Percentiles rank a stretch among this genome's conserved stretches.
Evolutionary conservation across 2,329 filamentous ascomycete genomes (phyloP).

Genomic region (Hymenoscyphus infarciens): DNA sequence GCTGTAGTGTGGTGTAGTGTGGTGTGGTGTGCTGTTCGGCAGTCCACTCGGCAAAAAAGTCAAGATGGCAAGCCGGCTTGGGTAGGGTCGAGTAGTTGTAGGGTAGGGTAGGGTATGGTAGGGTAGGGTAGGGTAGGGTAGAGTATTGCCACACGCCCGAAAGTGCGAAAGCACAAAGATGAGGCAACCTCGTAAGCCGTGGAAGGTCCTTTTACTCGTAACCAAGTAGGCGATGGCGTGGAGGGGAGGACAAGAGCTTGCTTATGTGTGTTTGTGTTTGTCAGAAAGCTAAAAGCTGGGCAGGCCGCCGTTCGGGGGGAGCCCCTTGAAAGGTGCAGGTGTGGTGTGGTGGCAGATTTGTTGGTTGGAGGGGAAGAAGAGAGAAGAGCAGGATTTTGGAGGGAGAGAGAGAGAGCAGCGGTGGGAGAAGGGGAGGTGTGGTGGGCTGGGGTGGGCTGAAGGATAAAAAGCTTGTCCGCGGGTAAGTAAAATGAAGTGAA

Average conservation of each 20-base stretch:
- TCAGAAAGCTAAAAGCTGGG: too few relatives aligned
- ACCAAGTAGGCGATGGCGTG: background rate
- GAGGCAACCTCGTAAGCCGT: background rate
- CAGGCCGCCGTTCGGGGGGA: too few relatives aligned
- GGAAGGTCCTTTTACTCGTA: background rate
- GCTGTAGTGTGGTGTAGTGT: background rate
- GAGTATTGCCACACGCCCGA: background rate
- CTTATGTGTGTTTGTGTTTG: background rate
- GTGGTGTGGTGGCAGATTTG: background rate
- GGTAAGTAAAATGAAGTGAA: too few relatives aligned
- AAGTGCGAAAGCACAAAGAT: background rate
- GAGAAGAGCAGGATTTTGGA: background rate
- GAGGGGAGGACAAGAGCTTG: background rate
- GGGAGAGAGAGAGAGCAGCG: background rate
- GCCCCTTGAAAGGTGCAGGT: too few relatives aligned
- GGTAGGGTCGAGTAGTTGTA: too few relatives aligned
- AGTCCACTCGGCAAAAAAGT: background rate
- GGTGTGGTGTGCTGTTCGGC: background rate
- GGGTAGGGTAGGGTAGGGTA: too few relatives aligned
- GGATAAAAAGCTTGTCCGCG: slow-evolving; percentile 10
- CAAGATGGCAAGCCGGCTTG: background rate
- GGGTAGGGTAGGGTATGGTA: too few relatives aligned
- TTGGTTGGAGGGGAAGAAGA: background rate
- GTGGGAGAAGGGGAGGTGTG: background rate
- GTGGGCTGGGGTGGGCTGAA: background rate